A percentile compares a stretch with the other conserved stretches of the same genome.
Evolutionary conservation across 1,284 basidiomycete species (phyloP).

Genomic region (Earliella scabrosa): DNA sequence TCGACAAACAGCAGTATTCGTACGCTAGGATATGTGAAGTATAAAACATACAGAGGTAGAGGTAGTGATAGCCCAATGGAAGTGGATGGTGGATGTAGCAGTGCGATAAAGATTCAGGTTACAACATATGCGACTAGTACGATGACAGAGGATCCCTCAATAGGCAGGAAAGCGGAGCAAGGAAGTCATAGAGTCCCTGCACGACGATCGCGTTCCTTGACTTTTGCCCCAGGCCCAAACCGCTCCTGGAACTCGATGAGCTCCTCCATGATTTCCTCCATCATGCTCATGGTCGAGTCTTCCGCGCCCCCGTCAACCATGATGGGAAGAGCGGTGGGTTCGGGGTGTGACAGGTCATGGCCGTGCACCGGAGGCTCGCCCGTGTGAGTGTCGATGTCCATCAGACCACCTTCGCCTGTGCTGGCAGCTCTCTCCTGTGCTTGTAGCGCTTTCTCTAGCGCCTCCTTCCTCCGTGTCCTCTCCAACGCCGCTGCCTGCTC

Average conservation of each 20-base stretch:
- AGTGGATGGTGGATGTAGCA: conserved; percentile 22
- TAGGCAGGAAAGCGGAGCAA: neutral
- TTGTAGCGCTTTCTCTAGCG: conserved; percentile 60
- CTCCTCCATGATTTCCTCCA: conserved; percentile 89
- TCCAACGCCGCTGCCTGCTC: conserved; percentile 81
- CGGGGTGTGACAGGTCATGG: conserved; percentile 11
- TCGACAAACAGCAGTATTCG: conserved; percentile 16
- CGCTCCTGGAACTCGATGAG: conserved; percentile 86
- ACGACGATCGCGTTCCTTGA: conserved; percentile 58
- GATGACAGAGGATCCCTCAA: conserved; percentile 2
- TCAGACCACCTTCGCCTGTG: conserved; percentile 13
- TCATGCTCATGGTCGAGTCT: conserved; percentile 68
- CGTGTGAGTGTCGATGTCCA: conserved; percentile 10
- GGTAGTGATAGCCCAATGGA: conserved; percentile 13
- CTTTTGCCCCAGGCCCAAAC: conserved; percentile 68
- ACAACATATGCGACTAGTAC: conserved; percentile 22
- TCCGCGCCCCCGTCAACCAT: conserved; percentile 5
- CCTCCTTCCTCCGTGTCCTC: conserved; percentile 69
- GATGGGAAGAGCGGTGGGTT: neutral
- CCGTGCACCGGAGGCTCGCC: conserved; percentile 27
- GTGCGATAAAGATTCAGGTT: conserved; percentile 23
- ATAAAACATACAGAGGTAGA: conserved; percentile 26
- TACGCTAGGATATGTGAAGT: conserved; percentile 27
- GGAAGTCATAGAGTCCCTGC: conserved; percentile 41
- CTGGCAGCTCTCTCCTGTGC: conserved; percentile 18